Evolutionary conservation across 1,284 basidiomycete genomes (phyloP), one percentile per base, ranked within the genome.

Genomic region (Butyriboletus appendiculatus): DNA sequence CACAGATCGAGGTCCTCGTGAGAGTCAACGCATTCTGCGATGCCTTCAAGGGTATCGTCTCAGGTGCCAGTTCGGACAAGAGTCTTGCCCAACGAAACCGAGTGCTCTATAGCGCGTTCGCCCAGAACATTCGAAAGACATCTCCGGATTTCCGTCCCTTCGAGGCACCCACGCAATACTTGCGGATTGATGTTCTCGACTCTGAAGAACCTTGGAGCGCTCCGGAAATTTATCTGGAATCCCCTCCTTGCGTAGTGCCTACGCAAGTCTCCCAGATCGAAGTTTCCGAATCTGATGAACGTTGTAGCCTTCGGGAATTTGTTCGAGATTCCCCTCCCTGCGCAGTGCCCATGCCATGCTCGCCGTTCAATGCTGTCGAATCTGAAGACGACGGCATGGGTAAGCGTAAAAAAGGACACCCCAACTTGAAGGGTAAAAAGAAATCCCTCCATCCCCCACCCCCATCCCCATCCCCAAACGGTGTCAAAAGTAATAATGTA

Each of bases 21-120:
- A 73, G 76, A 16, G 65, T 85, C 22, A 78, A 72, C 0, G 59
- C 61, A 0, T 85, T 86, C 53, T 79, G 73, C 45, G 55, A 62
- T 11, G 72, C 69, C 5, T 67, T 81, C 43, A 60, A 54, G 2
- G 66, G 67, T 2, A 65, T 68, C 4, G 73, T 81, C 30, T 58
- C 70, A 9, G 81, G 78, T 10, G 55, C 63, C 16, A 58, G 64
- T 22, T 58, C 64, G 12, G 59, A 69, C 41, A 70, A 75, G 53
- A 55, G 30, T 0, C 65, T 78, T n/a, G 73, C 73, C 2, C 77
- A 77, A 47, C 48, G 57, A 11, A 75, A 74, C 45, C 64, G 69
- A 18, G 57, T 50, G 0, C 58, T 67, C 4, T 81, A 77, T 46
- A 47, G 43, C 0, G 45, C 39, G 5, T 76, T 76, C 54, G 75